A percentile compares a stretch with the other conserved stretches of the same genome.
Evolutionary conservation across 129 eudicot genomes (phyloP).

Genomic region (Tagetes patula): DNA sequence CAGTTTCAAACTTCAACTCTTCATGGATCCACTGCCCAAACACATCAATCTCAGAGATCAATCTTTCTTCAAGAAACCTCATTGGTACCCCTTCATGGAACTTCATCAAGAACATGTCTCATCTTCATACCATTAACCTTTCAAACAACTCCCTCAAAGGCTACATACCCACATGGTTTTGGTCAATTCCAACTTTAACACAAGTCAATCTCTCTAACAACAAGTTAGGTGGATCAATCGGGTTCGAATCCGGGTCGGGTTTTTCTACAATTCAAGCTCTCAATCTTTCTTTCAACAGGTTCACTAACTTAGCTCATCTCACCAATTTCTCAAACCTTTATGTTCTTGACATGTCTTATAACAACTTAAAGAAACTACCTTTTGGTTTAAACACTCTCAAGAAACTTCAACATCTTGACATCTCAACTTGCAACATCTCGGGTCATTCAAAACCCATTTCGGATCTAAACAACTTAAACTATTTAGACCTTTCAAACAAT

Average conservation of each 20-base stretch:
- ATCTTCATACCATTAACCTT: slow-evolving; percentile 62
- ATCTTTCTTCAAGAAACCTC: slow-evolving; percentile 64
- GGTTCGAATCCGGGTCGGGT: slow-evolving; percentile 33
- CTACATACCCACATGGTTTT: slow-evolving; percentile 54
- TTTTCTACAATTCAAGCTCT: slow-evolving; percentile 47
- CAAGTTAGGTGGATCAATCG: slow-evolving; percentile 70
- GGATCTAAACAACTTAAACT: slow-evolving; percentile 36
- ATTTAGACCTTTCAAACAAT: slow-evolving; percentile 67
- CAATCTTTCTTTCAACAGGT: slow-evolving; percentile 70
- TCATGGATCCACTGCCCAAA: slow-evolving; percentile 71
- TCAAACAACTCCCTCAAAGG: slow-evolving; percentile 76
- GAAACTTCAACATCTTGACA: slow-evolving; percentile 57
- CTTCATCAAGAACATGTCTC: slow-evolving; percentile 53
- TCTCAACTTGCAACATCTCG: slow-evolving; percentile 67
- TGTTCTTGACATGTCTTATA: slow-evolving; percentile 64
- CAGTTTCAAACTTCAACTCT: slow-evolving; percentile 64
- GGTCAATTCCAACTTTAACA: slow-evolving; percentile 49
- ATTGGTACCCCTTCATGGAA: slow-evolving; percentile 76
- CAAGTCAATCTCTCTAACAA: slow-evolving; percentile 64
- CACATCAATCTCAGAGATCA: slow-evolving; percentile 47
- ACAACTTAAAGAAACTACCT: slow-evolving; percentile 50
- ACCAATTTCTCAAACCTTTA: slow-evolving; percentile 51
- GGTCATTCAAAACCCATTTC: slow-evolving; percentile 56
- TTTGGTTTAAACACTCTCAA: slow-evolving; percentile 43
- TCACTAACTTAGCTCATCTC: slow-evolving; percentile 53